Conservation (phyloP, 306 rosid species). For the Ziziphus jujuba region DNA sequence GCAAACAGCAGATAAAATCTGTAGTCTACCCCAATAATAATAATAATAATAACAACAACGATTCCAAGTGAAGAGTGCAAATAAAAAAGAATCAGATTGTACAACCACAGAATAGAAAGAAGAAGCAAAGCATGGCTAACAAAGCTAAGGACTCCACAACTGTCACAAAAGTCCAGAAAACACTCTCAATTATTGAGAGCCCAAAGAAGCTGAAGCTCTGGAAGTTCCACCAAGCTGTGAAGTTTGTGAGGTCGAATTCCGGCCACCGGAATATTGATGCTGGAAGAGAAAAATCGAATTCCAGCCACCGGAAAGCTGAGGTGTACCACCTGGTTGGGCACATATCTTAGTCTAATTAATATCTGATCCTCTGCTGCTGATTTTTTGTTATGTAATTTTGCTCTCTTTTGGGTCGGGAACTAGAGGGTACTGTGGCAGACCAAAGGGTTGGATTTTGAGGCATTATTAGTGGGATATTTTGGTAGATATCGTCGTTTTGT, state of each 20-base stretch:
- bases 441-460: too few species aligned
- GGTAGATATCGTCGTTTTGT: too few species aligned
- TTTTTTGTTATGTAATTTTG: not conserved
- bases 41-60: too few species aligned
- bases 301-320: conserved; percentile 42
- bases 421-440: too few species aligned
- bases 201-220: conserved; percentile 32
- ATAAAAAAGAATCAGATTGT: conserved; percentile 37
- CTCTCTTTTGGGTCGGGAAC: not conserved
- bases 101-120: conserved; percentile 60
- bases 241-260: conserved; percentile 30
- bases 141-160: conserved; percentile 48
- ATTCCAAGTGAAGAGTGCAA: too few species aligned
- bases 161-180: conserved; percentile 41
- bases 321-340: conserved; percentile 36
- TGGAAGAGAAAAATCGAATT: conserved; percentile 26
- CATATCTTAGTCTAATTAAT: conserved; percentile 3
- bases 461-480: too few species aligned
- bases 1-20: too few species aligned
- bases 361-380: not conserved
- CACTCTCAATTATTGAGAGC: conserved; percentile 46
- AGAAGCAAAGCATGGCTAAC: conserved; percentile 52
- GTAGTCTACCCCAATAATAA: too few species aligned
- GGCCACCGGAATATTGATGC: conserved; percentile 39
- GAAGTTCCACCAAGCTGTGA: conserved; percentile 38